phyloP scores from a whole-genome alignment of 257 asterid genomes.

The Cruciata laevipes region DNA sequence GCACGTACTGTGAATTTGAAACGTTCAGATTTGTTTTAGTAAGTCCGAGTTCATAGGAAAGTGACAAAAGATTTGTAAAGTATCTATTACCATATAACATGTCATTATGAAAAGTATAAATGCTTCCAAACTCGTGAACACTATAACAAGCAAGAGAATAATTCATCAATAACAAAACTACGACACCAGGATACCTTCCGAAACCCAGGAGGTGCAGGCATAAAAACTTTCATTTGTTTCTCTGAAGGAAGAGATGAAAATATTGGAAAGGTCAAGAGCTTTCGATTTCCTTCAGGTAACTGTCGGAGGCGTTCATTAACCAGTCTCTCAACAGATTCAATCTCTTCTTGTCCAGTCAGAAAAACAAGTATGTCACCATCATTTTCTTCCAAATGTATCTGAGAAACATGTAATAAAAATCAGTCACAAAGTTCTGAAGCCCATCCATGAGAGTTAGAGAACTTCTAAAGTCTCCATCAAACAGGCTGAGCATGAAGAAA shows the following conservation, averaged over 20 bases:
- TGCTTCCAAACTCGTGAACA: not conserved
- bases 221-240: conserved; percentile 88
- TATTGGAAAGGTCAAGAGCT: conserved; percentile 68
- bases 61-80: not conserved
- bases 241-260: conserved; percentile 94
- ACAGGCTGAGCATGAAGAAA: not conserved
- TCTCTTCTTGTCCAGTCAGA: conserved; percentile 98
- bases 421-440: conserved; percentile 9
- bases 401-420: conserved; percentile 17
- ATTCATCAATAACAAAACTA: not conserved
- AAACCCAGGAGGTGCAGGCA: conserved; percentile 70
- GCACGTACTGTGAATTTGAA: not conserved
- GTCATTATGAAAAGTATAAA: not conserved
- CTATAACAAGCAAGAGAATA: not conserved
- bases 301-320: conserved; percentile 65
- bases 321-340: conserved; percentile 90
- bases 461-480: not conserved
- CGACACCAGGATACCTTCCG: conserved; percentile 65
- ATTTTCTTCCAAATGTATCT: conserved; percentile 86
- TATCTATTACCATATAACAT: not conserved
- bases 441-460: not conserved
- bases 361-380: conserved; percentile 94
- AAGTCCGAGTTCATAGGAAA: not conserved
- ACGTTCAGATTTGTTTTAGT: not conserved
- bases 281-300: conserved; percentile 59